These are phyloP conservation scores for Avena atlantica DNA, from an alignment of 176 grass and related monocot genomes.

Conservation along the genomic window DNA sequence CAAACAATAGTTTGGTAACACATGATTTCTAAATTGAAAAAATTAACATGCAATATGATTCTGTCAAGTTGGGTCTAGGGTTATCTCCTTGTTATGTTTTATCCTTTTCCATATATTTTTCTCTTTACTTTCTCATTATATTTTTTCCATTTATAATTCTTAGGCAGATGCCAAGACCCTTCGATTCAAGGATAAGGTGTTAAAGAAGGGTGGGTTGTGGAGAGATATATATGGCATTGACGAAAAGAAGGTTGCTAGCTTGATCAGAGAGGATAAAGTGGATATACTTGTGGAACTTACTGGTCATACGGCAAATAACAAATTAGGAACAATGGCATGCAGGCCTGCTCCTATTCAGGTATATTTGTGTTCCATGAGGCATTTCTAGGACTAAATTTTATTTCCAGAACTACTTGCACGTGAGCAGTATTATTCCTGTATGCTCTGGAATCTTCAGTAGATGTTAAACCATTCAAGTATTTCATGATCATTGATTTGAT, in stretches of 20 bases:
- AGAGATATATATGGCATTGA: conserved; percentile 97
- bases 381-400: conserved; percentile 25
- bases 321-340: conserved; percentile 94
- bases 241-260: conserved; percentile 86
- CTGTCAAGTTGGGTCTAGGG: neutral
- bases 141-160: conserved; percentile 47
- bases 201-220: conserved; percentile 93
- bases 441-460: neutral
- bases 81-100: neutral
- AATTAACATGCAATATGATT: conserved; percentile 5
- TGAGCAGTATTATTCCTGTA: conserved; percentile 32
- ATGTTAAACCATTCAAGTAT: conserved; percentile 15
- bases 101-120: conserved; percentile 22
- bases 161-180: conserved; percentile 98
- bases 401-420: conserved; percentile 29
- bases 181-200: conserved; percentile 94
- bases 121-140: conserved; percentile 41
- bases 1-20: conserved; percentile 14
- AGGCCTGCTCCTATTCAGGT: conserved; percentile 96
- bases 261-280: conserved; percentile 96
- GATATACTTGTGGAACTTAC: conserved; percentile 99
- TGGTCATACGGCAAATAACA: conserved; percentile 98
- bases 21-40: neutral
- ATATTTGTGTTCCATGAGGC: conserved; percentile 24
- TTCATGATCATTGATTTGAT: conserved; percentile 28